phyloP scores from a whole-genome alignment of 352 stramenopile genomes.

The Phytophthora citricola region DNA sequence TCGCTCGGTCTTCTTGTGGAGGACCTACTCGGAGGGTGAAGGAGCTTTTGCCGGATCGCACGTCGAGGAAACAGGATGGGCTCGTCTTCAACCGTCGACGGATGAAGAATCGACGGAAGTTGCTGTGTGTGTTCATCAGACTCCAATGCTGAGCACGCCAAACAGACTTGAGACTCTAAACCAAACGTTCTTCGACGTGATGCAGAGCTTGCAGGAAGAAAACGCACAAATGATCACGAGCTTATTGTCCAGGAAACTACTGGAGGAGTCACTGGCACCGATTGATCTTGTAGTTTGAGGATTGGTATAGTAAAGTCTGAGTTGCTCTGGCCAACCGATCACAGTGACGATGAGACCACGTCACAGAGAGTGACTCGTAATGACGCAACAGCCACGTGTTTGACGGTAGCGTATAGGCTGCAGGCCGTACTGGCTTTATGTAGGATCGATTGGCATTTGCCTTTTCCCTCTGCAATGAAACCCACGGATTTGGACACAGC shows the following conservation, averaged over 20 bases:
- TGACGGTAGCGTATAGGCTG: too few relatives aligned
- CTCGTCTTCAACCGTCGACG: neutral
- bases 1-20: slow-evolving; percentile 4
- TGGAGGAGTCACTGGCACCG: neutral
- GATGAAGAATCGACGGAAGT: neutral
- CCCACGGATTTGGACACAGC: neutral
- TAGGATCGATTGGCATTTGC: too few relatives aligned
- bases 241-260: slow-evolving; percentile 6
- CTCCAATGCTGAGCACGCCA: neutral
- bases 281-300: slow-evolving; percentile 6
- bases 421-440: too few relatives aligned
- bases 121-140: slow-evolving; percentile 1
- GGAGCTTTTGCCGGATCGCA: neutral
- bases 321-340: neutral
- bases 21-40: slow-evolving; percentile 7
- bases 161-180: too few relatives aligned
- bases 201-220: slow-evolving; percentile 7
- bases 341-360: neutral
- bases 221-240: neutral
- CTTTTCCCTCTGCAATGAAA: too few relatives aligned
- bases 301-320: neutral
- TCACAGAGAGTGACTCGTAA: neutral
- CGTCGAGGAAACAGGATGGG: slow-evolving; percentile 10
- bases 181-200: slow-evolving; percentile 2
- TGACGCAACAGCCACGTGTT: too few relatives aligned